Conservation (phyloP, 768 basidiomycete genomes). For the Kwoniella pini region DNA sequence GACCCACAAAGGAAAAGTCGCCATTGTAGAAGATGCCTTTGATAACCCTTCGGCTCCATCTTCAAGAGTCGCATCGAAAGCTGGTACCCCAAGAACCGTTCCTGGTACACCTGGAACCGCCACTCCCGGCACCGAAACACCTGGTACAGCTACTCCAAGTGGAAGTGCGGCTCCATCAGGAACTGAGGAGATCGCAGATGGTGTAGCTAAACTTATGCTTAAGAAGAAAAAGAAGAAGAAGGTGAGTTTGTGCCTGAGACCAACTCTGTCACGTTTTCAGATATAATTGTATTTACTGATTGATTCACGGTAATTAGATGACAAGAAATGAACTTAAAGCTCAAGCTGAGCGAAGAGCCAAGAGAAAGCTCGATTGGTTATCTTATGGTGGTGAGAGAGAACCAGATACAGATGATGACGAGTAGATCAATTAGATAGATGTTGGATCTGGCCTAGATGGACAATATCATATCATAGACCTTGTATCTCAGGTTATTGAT, state of each 20-base stretch:
- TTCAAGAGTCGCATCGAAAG: slow-evolving; percentile 69
- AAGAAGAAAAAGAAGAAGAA: slow-evolving; percentile 83
- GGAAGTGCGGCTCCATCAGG: slow-evolving; percentile 51
- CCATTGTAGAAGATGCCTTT: slow-evolving; percentile 81
- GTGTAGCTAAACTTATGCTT: slow-evolving; percentile 36
- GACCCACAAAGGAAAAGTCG: slow-evolving; percentile 82
- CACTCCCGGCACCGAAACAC: slow-evolving; percentile 67
- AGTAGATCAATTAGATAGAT: slow-evolving; percentile 3
- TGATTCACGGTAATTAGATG: too few species aligned
- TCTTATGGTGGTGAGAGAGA: slow-evolving; percentile 66
- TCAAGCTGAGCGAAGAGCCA: slow-evolving; percentile 77
- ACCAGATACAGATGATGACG: slow-evolving; percentile 50
- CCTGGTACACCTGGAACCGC: slow-evolving; percentile 61
- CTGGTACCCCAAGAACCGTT: slow-evolving; percentile 61
- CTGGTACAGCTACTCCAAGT: slow-evolving; percentile 59
- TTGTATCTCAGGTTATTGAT: too few species aligned
- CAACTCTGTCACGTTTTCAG: too few species aligned
- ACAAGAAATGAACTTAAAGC: slow-evolving; percentile 68
- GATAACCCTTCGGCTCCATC: slow-evolving; percentile 68
- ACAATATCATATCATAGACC: not conserved
- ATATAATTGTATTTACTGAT: too few species aligned
- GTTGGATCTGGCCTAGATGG: not conserved
- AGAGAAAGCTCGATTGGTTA: slow-evolving; percentile 80
- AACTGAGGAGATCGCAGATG: slow-evolving; percentile 42
- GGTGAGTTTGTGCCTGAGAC: too few species aligned